phyloP scores from a whole-genome alignment of 2,329 filamentous ascomycete species.

The Penicillium frequentans region DNA sequence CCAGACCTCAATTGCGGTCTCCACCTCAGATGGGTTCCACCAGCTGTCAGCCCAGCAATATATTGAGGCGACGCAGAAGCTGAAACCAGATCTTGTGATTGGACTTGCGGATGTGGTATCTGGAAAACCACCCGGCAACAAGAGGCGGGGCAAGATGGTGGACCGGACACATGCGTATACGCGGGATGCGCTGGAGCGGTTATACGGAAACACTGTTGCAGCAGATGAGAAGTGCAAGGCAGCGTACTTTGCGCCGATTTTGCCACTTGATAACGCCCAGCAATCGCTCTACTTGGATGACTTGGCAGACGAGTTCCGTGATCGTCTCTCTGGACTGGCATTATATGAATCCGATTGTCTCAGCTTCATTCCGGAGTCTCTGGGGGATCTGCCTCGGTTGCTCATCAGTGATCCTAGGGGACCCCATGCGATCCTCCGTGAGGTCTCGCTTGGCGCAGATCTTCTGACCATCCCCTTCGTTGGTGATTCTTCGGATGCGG shows the following conservation, averaged over 20 bases:
- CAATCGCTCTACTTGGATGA: slow-evolving; percentile 80
- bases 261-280: slow-evolving; percentile 71
- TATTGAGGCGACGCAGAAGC: slow-evolving; percentile 59
- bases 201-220: slow-evolving; percentile 36
- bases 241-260: slow-evolving; percentile 66
- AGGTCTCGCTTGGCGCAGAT: slow-evolving; percentile 76
- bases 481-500: slow-evolving; percentile 72
- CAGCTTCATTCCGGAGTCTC: slow-evolving; percentile 61
- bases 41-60: slow-evolving; percentile 70
- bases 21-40: slow-evolving; percentile 84
- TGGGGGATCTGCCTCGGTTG: slow-evolving; percentile 69
- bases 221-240: slow-evolving; percentile 24
- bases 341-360: slow-evolving; percentile 74
- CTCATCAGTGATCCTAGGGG: slow-evolving; percentile 68
- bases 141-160: slow-evolving; percentile 78
- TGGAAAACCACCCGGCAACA: slow-evolving; percentile 61
- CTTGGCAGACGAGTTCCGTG: slow-evolving; percentile 63
- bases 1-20: slow-evolving; percentile 69
- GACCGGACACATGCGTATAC: slow-evolving; percentile 85
- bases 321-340: slow-evolving; percentile 67
- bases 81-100: slow-evolving; percentile 78
- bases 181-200: slow-evolving; percentile 60
- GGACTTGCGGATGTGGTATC: slow-evolving; percentile 72
- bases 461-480: slow-evolving; percentile 77
- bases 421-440: slow-evolving; percentile 75